Evolutionary conservation across 2,329 filamentous ascomycete species (phyloP), one percentile per base, ranked within the genome.

Genomic region (Clonostachys sp.): DNA sequence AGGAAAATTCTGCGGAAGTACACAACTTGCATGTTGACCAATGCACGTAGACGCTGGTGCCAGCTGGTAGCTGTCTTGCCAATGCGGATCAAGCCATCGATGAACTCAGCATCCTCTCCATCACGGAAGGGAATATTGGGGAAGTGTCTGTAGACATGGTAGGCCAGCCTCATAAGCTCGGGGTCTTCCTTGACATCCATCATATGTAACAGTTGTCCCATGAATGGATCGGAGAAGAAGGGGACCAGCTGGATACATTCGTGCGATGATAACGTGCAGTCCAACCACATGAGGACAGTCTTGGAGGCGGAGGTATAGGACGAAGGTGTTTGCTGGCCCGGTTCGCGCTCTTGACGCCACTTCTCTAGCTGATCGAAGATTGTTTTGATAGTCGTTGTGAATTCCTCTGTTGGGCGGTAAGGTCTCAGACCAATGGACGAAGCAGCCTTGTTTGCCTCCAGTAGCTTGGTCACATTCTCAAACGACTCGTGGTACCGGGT

Each of bases 141-240:
- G 14, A 99, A 74, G 61, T 99, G 92, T 7, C 92, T 87, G 73
- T 97, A 99, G 40, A 99, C 94, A 61, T 96, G 91, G 62, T 97
- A 99, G 0, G 94, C 92, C 9, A 96, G 78, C 10, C 88, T 86
- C 75, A 96, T 95, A 3, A 99, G 78, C 66, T 99, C 95, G 0
- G 90, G 91, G 59, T 99, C 94, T 66, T 99, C 94, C 66, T 97
- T 97, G 64, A 99, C 90, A 61, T 99, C 94, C 92, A 99, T 99
- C 94, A 99, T 99, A 73, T 99, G 91, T 45, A 99, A 73, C 13
- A 99, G 80, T 63, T 96, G 89, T 58, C 94, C 89, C 64, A 95
- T 94, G 61, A 97, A 92, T 0, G 87, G 77, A 35, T 88, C 80
- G 0, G 91, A 87, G 73, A 99, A 97, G 78, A 96, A 97, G 5